A percentile compares a stretch with the other conserved stretches of the same genome.
These are phyloP conservation scores for Sphenostylis stenocarpa DNA, from an alignment of 306 rosid species.

Conservation along the genomic window DNA sequence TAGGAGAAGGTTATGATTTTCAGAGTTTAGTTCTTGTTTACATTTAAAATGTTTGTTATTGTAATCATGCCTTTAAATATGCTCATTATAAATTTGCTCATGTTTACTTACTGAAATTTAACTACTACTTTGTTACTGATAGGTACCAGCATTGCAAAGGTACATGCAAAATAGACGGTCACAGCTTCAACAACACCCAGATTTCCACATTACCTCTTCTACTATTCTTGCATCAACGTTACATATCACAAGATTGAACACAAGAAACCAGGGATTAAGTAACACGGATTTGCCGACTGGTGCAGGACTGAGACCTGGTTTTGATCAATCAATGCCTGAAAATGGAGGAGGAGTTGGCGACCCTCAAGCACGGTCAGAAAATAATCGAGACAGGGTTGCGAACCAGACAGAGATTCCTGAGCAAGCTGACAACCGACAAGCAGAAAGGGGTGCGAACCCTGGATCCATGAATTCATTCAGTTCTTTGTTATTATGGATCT, in stretches of 20 bases:
- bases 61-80: constrained; percentile 6
- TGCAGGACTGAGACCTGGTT: constrained; percentile 56
- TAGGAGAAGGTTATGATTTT: neutral
- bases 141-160: constrained; percentile 98
- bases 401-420: constrained; percentile 52
- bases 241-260: constrained; percentile 96
- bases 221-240: constrained; percentile 93
- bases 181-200: constrained; percentile 90
- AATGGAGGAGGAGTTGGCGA: constrained; percentile 45
- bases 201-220: constrained; percentile 95
- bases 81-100: constrained; percentile 9
- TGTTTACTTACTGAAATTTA: constrained; percentile 4
- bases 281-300: constrained; percentile 51
- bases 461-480: constrained; percentile 78
- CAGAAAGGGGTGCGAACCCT: constrained; percentile 68
- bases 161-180: constrained; percentile 89
- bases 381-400: constrained; percentile 44
- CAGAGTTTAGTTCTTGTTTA: neutral
- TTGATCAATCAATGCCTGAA: constrained; percentile 47
- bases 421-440: constrained; percentile 59
- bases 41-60: neutral
- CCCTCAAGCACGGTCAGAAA: constrained; percentile 50
- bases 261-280: constrained; percentile 61
- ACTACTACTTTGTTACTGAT: constrained; percentile 3
- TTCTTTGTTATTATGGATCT: constrained; percentile 82